A percentile compares a stretch with the other conserved stretches of the same genome.
These are phyloP conservation scores for Delphinella strobiligena DNA, from an alignment of 2,329 filamentous ascomycete genomes.

Conservation along the genomic window DNA sequence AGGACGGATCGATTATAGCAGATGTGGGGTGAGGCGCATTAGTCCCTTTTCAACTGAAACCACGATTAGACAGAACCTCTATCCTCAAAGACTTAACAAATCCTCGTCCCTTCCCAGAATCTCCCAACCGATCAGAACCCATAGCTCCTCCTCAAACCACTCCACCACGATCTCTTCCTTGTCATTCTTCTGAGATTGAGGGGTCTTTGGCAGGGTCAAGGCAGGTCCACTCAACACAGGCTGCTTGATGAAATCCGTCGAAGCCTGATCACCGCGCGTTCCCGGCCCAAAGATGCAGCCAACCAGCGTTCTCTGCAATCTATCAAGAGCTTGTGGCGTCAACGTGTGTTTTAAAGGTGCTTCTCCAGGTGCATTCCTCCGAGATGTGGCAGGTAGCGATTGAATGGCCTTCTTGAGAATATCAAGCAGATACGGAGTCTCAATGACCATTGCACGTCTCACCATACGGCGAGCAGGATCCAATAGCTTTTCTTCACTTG, in stretches of 20 bases:
- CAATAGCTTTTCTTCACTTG: slow-evolving; percentile 11
- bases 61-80: no score
- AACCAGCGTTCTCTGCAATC: slow-evolving; percentile 34
- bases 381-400: slow-evolving; percentile 16
- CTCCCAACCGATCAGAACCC: slow-evolving; percentile 48
- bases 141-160: slow-evolving; percentile 46
- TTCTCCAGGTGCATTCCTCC: slow-evolving; percentile 7
- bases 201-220: neutral
- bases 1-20: no score
- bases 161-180: slow-evolving; percentile 31
- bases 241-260: slow-evolving; percentile 24
- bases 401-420: slow-evolving; percentile 29
- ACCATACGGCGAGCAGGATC: slow-evolving; percentile 15
- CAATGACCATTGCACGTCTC: slow-evolving; percentile 17
- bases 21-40: no score
- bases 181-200: slow-evolving; percentile 19
- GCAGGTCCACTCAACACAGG: neutral
- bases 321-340: slow-evolving; percentile 25
- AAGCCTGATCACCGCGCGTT: slow-evolving; percentile 15
- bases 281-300: slow-evolving; percentile 27
- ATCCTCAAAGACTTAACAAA: no score
- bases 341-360: slow-evolving; percentile 14
- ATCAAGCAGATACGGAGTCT: slow-evolving; percentile 29
- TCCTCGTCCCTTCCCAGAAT: slow-evolving; percentile 20
- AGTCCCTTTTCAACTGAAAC: no score